Evolutionary conservation across 306 rosid genomes (phyloP).

Genomic region (Dryas alaskensis): DNA sequence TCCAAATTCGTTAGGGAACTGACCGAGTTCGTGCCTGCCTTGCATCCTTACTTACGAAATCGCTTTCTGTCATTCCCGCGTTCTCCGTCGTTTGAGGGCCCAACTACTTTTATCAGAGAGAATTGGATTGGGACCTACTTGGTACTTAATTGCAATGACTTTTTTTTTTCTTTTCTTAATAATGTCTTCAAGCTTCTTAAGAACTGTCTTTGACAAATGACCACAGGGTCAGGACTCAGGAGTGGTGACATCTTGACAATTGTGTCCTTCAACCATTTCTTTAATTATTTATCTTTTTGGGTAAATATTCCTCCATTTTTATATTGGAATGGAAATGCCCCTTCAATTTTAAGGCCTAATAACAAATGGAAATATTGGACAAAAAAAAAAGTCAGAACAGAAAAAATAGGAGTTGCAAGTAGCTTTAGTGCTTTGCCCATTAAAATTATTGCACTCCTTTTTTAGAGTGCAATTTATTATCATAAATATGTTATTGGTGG

Average conservation of each 20-base stretch:
- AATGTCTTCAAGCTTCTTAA: not conserved
- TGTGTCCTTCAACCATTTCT: not conserved
- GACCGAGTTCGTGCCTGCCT: constrained; percentile 1
- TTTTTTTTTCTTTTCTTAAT: not conserved
- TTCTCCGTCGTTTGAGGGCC: not conserved
- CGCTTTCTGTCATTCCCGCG: constrained; percentile 32
- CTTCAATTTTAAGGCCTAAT: too few relatives aligned
- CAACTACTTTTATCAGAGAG: constrained; percentile 13
- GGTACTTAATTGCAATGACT: not conserved
- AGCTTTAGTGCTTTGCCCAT: too few relatives aligned
- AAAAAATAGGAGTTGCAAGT: too few relatives aligned
- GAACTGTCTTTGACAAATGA: not conserved
- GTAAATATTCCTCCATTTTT: too few relatives aligned
- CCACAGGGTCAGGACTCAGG: not conserved
- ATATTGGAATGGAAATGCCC: too few relatives aligned
- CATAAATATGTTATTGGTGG: too few relatives aligned
- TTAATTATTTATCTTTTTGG: too few relatives aligned
- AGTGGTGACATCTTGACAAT: not conserved
- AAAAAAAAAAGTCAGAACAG: too few relatives aligned
- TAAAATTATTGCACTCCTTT: too few relatives aligned
- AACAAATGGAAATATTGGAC: too few relatives aligned
- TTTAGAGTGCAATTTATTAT: too few relatives aligned
- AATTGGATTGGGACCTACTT: not conserved
- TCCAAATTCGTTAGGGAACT: not conserved
- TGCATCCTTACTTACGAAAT: not conserved